Evolutionary conservation across 2,329 filamentous ascomycete genomes (phyloP), one percentile per base, ranked within the genome.

Genomic region (Trichoderma sp.): DNA sequence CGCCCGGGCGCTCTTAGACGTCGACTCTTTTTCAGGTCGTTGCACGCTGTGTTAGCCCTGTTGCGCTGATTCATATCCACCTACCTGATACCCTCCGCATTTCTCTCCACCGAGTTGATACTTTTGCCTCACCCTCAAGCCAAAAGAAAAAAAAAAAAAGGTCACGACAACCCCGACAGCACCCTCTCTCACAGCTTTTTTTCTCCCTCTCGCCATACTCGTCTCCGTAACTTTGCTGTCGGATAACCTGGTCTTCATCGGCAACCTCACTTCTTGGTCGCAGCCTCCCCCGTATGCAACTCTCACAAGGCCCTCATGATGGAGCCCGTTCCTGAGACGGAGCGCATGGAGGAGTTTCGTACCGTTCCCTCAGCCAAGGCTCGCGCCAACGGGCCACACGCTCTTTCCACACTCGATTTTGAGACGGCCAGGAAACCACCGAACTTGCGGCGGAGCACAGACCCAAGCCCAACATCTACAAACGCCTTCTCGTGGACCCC

Each of bases 241-340:
- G 26, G 39, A 64, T 20, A 2, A 20, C 23, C 28, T 20, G 17
- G 17, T 20, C 57, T 34, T n/a, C 30, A 15, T 9, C 62, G 28
- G 62, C 43, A 68, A 17, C 17, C 6, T 26, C 11, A 34, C 32
- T 47, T 28, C 11, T 32, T 34, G 28, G 28, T 59, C 30, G 57
- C 30, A 36, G 26, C n/a, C 59, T 23, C 28, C 47, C 47, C 26
- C 68, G 59, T 64, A 72, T 72, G 71, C 66, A 53, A 50, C 36
- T 15, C 20, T 39, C 34, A 28, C 50, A 30, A 50, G 23, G 17
- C 68, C 50, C 30, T 73, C 79, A 80, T 76, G 76, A 91, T 91
- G 89, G 89, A 91, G 81, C 88, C 89, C 72, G 89, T 91, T 77
- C 89, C 89, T 75, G 89, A 91, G 83, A 90, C 89, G 64, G 88